Evolutionary conservation across 176 grass and related monocot genomes (phyloP), one percentile per base, ranked within the genome.

Genomic region (Chrysopogon serrulatus): DNA sequence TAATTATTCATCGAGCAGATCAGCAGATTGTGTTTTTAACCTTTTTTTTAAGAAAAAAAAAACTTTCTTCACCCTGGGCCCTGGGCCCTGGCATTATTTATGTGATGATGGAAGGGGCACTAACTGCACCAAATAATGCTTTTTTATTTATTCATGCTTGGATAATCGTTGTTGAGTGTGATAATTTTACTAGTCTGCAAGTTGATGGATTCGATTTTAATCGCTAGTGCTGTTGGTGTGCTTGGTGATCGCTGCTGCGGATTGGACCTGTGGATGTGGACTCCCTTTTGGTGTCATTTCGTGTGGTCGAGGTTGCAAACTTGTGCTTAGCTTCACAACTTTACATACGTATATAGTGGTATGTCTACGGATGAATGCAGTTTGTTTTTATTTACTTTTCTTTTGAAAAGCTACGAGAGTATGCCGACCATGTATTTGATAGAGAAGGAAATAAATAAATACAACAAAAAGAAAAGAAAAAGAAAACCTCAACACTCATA

Each of bases 261-360:
- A 45, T 73, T 66, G 43, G 66, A 48, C 74, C 83, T 73, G 44
- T 56, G 57, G 44, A 16, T 65, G 14, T 43, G 34, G 33, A 37
- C 45, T 10, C 33, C n/a, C 36, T 69, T 64, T 63, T 71, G 42
- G 42, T 21, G 30, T 2, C 59, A 74, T 79, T 78, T 82, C 43
- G 23, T 45, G 78, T 86, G 83, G 73, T 44, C 45, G 23, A 66
- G 72, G 83, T 73, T 86, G 79, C 17, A 48, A 49, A 43, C 40
- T 69, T 63, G 48, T 24, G 57, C 39, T 63, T 51, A 41, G 15
- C 17, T 85, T 74, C 42, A 44, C 65, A 68, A 51, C 15, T 81
- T 73, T 28, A 33, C 24, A 71, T 39, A 33, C 44, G 32, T 73
- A 84, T 10, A 45, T 6, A 51, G 2, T 9, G 49, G 17, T 15